Percentiles rank a stretch among this genome's conserved stretches.
Evolutionary conservation across 345 rosid genomes (phyloP).

Genomic region (Syzygium aromaticum): DNA sequence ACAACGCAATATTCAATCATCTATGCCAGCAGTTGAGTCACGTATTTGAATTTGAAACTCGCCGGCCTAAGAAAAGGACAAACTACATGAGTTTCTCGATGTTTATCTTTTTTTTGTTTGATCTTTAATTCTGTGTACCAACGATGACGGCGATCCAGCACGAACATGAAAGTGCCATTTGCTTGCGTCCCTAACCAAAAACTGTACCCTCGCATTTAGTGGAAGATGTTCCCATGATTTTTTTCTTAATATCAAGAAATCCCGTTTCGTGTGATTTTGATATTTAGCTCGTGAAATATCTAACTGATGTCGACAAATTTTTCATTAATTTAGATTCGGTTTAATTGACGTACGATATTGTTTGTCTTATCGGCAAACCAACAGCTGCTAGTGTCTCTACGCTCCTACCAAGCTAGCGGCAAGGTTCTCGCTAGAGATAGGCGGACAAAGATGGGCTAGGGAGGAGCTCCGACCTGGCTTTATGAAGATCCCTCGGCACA

Average conservation of each 20-base stretch:
- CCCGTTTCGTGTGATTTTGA: not conserved
- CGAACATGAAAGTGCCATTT: not conserved
- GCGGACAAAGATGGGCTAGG: rapidly evolving
- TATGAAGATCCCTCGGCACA: not conserved
- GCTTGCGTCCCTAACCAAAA: rapidly evolving
- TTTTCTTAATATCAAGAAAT: not conserved
- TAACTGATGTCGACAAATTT: rapidly evolving
- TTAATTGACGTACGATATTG: not conserved
- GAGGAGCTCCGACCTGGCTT: not conserved
- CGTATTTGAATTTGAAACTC: not conserved
- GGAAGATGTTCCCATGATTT: not conserved
- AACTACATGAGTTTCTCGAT: rapidly evolving
- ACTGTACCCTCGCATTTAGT: not conserved
- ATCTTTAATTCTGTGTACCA: not conserved
- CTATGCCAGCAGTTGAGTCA: not conserved
- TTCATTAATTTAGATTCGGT: not conserved
- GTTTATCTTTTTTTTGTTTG: not conserved
- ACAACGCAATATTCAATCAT: not conserved
- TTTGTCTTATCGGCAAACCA: not conserved
- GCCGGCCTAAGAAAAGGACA: not conserved
- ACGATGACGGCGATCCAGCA: rapidly evolving
- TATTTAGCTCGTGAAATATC: not conserved
- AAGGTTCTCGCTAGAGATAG: not conserved
- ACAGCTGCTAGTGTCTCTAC: not conserved
- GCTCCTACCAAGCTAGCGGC: not conserved